phyloP scores from a whole-genome alignment of 257 asterid species.

The Solanum rostratum region DNA sequence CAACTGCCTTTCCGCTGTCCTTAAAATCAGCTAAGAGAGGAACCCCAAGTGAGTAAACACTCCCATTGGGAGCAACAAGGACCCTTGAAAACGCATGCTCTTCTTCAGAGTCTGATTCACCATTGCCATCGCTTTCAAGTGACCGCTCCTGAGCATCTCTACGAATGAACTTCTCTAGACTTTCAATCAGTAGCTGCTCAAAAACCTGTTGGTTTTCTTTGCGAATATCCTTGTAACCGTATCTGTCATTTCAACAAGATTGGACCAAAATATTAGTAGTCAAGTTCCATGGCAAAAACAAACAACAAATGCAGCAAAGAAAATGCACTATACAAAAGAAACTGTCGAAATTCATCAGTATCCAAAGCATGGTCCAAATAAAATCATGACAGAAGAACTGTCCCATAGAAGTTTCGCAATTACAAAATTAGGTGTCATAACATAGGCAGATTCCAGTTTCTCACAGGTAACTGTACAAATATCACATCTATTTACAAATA shows the following conservation, averaged over 20 bases:
- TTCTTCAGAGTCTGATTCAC: slow-evolving; percentile 52
- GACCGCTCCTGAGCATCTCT: slow-evolving; percentile 93
- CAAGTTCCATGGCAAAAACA: background rate
- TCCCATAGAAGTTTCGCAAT: background rate
- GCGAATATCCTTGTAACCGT: slow-evolving; percentile 93
- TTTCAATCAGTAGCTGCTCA: slow-evolving; percentile 89
- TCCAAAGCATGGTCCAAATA: background rate
- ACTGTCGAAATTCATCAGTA: background rate
- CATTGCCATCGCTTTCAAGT: slow-evolving; percentile 69
- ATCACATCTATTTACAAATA: background rate
- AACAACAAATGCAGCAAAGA: background rate
- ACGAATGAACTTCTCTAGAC: slow-evolving; percentile 83
- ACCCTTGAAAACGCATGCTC: slow-evolving; percentile 53
- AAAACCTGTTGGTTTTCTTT: slow-evolving; percentile 85
- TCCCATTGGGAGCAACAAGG: slow-evolving; percentile 84
- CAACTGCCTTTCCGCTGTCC: slow-evolving; percentile 32
- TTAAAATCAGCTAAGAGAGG: slow-evolving; percentile 75
- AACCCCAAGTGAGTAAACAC: slow-evolving; percentile 73
- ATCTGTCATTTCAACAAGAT: slow-evolving; percentile 30
- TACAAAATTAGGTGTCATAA: background rate
- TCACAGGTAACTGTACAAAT: background rate
- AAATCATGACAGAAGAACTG: background rate
- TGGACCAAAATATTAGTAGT: background rate
- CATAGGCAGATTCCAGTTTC: background rate
- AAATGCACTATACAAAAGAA: background rate